phyloP scores from a whole-genome alignment of 176 grass and related monocot species.

The Lolium multiflorum region DNA sequence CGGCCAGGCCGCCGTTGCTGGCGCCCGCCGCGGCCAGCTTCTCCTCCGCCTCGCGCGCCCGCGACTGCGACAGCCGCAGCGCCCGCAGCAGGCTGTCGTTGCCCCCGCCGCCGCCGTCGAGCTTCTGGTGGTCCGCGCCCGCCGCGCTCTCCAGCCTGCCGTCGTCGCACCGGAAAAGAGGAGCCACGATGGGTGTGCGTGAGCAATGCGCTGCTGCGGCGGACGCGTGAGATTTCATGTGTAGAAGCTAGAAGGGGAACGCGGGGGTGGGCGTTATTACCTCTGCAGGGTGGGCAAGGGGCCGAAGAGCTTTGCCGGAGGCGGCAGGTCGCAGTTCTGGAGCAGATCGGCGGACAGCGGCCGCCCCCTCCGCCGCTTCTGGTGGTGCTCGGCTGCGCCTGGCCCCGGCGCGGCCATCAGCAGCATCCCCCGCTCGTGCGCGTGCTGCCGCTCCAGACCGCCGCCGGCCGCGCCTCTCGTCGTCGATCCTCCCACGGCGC shows the following conservation, averaged over 20 bases:
- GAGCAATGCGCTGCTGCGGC: background rate
- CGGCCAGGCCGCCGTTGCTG: slow-evolving; percentile 57
- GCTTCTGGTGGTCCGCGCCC: slow-evolving; percentile 19
- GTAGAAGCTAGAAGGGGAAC: background rate
- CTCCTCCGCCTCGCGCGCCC: slow-evolving; percentile 88
- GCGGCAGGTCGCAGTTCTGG: slow-evolving; percentile 94
- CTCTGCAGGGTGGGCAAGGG: slow-evolving; percentile 41
- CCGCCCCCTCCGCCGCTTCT: background rate
- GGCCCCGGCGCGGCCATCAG: slow-evolving; percentile 41
- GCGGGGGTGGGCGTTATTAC: background rate
- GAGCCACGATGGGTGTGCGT: background rate
- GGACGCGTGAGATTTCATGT: background rate
- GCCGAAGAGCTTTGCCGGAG: slow-evolving; percentile 84
- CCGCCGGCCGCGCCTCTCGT: slow-evolving; percentile 23
- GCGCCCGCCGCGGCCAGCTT: slow-evolving; percentile 52
- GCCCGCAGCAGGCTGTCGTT: slow-evolving; percentile 62
- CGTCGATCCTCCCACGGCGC: background rate
- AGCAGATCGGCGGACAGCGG: slow-evolving; percentile 62
- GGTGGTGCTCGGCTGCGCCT: slow-evolving; percentile 26
- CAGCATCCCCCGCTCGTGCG: slow-evolving; percentile 66
- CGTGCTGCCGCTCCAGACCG: slow-evolving; percentile 53
- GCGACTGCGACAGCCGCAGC: slow-evolving; percentile 87
- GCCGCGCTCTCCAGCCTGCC: slow-evolving; percentile 45
- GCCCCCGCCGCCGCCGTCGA: background rate
- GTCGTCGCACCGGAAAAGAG: background rate